Conservation (phyloP, 176 grass and related monocot genomes). For the Carex scoparia region DNA sequence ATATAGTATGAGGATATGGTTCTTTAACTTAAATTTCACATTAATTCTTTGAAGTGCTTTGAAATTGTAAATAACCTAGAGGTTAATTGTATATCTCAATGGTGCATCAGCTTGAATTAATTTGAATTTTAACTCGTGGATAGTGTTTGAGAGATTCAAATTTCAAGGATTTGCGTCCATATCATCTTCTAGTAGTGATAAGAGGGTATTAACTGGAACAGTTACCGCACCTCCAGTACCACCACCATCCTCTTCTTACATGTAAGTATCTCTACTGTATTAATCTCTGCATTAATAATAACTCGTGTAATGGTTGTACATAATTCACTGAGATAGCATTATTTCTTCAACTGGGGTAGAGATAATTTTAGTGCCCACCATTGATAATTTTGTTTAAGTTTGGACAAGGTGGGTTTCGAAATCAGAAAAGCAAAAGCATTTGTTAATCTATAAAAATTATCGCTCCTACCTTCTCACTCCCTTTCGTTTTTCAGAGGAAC, state of each 20-base stretch:
- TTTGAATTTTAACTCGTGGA: slow-evolving; percentile 19
- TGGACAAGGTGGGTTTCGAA: not conserved
- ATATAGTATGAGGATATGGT: not conserved
- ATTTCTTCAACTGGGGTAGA: not conserved
- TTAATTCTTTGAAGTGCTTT: slow-evolving; percentile 4
- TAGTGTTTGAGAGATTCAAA: slow-evolving; percentile 40
- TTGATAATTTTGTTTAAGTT: not conserved
- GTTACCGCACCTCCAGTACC: slow-evolving; percentile 41
- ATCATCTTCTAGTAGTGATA: slow-evolving; percentile 49
- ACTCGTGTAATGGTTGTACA: slow-evolving; percentile 1
- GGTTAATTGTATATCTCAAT: not conserved
- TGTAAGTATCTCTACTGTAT: slow-evolving; percentile 30
- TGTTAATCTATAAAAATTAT: not conserved
- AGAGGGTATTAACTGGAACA: slow-evolving; percentile 47
- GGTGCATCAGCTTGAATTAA: not conserved
- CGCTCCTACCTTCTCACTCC: not conserved
- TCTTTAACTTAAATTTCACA: not conserved
- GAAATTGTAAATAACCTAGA: not conserved
- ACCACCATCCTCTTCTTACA: slow-evolving; percentile 37
- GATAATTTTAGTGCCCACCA: not conserved
- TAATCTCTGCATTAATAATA: slow-evolving; percentile 2
- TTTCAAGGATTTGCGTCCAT: slow-evolving; percentile 59
- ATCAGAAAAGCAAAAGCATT: not conserved
- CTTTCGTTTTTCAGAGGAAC: slow-evolving; percentile 57
- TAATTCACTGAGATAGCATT: not conserved